A percentile compares a stretch with the other conserved stretches of the same genome.
Evolutionary conservation across 805 yeast genomes (phyloP).

Genomic region (Starmerella vaccinii): DNA sequence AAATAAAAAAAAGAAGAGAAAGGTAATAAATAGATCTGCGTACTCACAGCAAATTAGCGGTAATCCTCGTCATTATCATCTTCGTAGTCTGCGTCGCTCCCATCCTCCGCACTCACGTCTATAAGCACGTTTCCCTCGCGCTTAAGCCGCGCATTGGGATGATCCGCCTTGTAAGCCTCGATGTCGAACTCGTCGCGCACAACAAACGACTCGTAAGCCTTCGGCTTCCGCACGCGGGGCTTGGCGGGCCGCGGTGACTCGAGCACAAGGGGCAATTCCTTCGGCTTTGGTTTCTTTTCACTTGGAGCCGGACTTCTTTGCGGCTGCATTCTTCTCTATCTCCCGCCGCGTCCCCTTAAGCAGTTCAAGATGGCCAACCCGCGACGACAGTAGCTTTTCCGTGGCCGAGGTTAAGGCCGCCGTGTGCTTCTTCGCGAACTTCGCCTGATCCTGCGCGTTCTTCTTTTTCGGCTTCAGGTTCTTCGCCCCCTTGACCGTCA

Average conservation of each 20-base stretch:
- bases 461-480: conserved; percentile 48
- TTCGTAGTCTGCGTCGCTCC: neutral
- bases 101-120: conserved; percentile 1
- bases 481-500: conserved; percentile 38
- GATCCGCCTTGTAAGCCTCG: conserved; percentile 15
- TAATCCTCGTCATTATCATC: neutral
- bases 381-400: conserved; percentile 73
- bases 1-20: neutral
- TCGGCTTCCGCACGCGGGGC: neutral
- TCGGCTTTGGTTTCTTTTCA: neutral
- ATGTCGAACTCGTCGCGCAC: conserved; percentile 19
- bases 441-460: conserved; percentile 54
- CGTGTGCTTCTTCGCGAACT: conserved; percentile 45
- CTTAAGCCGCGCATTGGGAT: conserved; percentile 10
- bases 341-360: conserved; percentile 84
- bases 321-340: conserved; percentile 48
- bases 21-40: neutral
- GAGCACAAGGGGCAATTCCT: conserved; percentile 15
- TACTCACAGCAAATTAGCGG: neutral
- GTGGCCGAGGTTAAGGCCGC: conserved; percentile 51
- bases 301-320: conserved; percentile 13
- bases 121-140: conserved; percentile 4
- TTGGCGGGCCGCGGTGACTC: conserved; percentile 8
- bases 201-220: conserved; percentile 8
- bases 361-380: conserved; percentile 89